Percentiles rank a stretch among this genome's conserved stretches.
Evolutionary conservation across 306 rosid species (phyloP).

Genomic region (Luffa aegyptiaca): DNA sequence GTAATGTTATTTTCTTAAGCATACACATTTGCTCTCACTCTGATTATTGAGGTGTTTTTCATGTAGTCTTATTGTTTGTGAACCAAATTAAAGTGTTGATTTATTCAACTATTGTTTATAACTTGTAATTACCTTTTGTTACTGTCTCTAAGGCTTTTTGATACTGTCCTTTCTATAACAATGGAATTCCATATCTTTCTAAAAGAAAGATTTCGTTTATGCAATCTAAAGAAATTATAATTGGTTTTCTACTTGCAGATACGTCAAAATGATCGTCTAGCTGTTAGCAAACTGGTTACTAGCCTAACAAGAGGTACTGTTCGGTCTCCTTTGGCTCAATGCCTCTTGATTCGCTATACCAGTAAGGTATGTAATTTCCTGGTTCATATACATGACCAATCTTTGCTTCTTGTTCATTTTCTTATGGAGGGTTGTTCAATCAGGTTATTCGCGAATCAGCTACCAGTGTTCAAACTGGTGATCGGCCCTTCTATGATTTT

Average conservation of each 20-base stretch:
- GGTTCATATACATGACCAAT: neutral
- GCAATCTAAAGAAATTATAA: neutral
- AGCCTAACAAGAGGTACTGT: conserved; percentile 93
- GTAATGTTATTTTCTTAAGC: neutral
- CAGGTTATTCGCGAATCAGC: conserved; percentile 92
- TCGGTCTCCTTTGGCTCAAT: conserved; percentile 96
- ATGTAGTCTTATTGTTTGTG: neutral
- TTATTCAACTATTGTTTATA: neutral
- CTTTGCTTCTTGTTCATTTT: conserved; percentile 8
- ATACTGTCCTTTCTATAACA: neutral
- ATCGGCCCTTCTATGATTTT: conserved; percentile 89
- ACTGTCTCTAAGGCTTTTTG: neutral
- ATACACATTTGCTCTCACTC: neutral
- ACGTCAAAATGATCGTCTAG: conserved; percentile 92
- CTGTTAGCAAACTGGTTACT: conserved; percentile 95
- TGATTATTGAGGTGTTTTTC: neutral
- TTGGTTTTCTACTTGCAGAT: conserved; percentile 49
- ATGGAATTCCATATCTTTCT: neutral
- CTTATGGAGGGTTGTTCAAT: conserved; percentile 13
- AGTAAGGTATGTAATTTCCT: conserved; percentile 60
- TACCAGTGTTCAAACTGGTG: conserved; percentile 61
- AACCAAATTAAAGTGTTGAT: neutral
- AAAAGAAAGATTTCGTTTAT: neutral
- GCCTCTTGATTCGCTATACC: conserved; percentile 92
- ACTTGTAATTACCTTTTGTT: neutral